Evolutionary conservation across 108 stramenopile species (phyloP), one percentile per base, ranked within the genome.

Genomic region (Nitzschia inconspicua): DNA sequence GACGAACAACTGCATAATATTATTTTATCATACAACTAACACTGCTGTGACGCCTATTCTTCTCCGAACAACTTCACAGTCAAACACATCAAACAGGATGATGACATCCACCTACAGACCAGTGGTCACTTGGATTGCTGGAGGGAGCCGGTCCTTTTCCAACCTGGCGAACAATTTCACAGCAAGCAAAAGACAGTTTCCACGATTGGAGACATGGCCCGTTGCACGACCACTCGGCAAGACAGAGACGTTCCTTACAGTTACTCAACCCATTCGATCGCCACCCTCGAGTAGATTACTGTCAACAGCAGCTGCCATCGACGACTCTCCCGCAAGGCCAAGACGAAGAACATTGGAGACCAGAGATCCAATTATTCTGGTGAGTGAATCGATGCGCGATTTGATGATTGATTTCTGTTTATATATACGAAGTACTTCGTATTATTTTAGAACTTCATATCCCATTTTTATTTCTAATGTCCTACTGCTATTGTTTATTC

Each of bases 351-450:
- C 39, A 11, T 35, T 70, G 16, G 40, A 67, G 37, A 72, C 63
- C 3, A 80, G 75, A 32, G 78, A 84, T 41, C 83, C 83, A 14
- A 76, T 84, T 44, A 42, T 70, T 25, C 13, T 84, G 51, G 72
- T 73, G 53, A 31, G 70, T 72, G 19, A 13, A n/a, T 56, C 13
- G 34, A 1, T 63, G 8, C 26, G 18, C 16, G 20, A 8, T n/a
- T 11, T 44, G 8, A 3, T 19, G 14, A 16, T 22, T 18, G 19
- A 0, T 42, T 57, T 16, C 24, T 43, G 36, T 39, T 43, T 11
- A 24, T 43, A 41, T 41, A n/a, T 20, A 28, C 19, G 7, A 8
- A n/a, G 56, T 41, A 24, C 16, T 44, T 18, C 11, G 20, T 44
- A 44, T 41, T 10, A 44, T 16, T 0, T 8, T 13, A 41, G 25